phyloP scores from a whole-genome alignment of 2,329 filamentous ascomycete genomes.

The Elsinoe ampelina region DNA sequence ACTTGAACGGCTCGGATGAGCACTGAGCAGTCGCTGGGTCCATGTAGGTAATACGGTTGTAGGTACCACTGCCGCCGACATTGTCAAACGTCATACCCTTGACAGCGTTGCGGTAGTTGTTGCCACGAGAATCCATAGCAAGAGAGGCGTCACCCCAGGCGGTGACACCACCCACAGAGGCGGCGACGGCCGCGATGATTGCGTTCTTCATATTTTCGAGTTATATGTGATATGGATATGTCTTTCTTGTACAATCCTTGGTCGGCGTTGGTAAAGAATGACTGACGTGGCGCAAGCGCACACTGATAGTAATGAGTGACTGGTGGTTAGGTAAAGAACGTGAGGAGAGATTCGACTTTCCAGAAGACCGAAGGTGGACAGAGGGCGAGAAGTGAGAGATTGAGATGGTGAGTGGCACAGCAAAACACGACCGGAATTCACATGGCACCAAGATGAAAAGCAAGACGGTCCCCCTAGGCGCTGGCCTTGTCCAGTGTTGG shows the following conservation, averaged over 20 bases:
- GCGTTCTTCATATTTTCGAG: constrained; percentile 15
- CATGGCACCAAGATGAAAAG: background rate
- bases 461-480: background rate
- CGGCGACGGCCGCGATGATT: constrained; percentile 15
- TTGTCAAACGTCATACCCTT: constrained; percentile 55
- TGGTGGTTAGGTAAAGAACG: constrained; percentile 15
- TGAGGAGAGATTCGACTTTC: constrained; percentile 9
- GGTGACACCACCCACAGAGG: constrained; percentile 15
- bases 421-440: constrained; percentile 4
- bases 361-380: constrained; percentile 6
- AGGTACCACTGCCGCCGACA: constrained; percentile 42
- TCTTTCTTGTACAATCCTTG: background rate
- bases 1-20: constrained; percentile 42
- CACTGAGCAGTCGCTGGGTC: constrained; percentile 47
- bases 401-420: background rate
- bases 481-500: background rate
- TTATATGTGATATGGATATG: constrained; percentile 4
- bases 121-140: constrained; percentile 36
- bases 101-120: constrained; percentile 59
- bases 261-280: constrained; percentile 10
- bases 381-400: background rate
- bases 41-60: constrained; percentile 57
- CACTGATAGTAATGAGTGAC: constrained; percentile 16
- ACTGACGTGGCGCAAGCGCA: constrained; percentile 14
- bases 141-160: constrained; percentile 24